phyloP scores from a whole-genome alignment of 306 rosid species.

The Gleditsia sinensis region DNA sequence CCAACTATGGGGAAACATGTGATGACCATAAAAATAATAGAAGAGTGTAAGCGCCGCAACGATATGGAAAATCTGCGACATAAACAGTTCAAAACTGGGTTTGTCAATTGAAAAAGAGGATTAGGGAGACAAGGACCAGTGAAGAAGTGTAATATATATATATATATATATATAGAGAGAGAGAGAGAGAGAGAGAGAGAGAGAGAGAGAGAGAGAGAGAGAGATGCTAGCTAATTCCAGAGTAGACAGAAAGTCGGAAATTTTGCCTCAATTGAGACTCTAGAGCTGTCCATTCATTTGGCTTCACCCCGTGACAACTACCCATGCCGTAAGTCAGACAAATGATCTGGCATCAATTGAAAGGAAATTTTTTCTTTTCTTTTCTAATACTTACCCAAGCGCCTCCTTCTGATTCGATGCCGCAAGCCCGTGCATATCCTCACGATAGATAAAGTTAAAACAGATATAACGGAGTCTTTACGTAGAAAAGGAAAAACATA shows the following conservation, averaged over 20 bases:
- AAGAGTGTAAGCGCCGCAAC: constrained; percentile 21
- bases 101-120: background rate
- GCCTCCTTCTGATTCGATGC: no score
- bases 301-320: no score
- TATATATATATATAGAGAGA: no score
- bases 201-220: no score
- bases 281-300: no score
- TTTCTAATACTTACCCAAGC: background rate
- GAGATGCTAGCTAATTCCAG: background rate
- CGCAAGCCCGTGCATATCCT: no score
- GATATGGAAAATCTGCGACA: background rate
- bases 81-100: background rate
- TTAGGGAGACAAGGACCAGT: background rate
- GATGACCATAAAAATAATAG: background rate
- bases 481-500: no score
- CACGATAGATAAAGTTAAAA: no score
- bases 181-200: no score
- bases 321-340: background rate
- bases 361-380: no score
- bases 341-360: background rate
- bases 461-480: no score
- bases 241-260: background rate
- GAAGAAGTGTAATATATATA: background rate
- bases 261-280: background rate
- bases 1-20: no score